Base-by-base conservation (phyloP, 768 basidiomycete genomes). In the Podaxis sp. region DNA sequence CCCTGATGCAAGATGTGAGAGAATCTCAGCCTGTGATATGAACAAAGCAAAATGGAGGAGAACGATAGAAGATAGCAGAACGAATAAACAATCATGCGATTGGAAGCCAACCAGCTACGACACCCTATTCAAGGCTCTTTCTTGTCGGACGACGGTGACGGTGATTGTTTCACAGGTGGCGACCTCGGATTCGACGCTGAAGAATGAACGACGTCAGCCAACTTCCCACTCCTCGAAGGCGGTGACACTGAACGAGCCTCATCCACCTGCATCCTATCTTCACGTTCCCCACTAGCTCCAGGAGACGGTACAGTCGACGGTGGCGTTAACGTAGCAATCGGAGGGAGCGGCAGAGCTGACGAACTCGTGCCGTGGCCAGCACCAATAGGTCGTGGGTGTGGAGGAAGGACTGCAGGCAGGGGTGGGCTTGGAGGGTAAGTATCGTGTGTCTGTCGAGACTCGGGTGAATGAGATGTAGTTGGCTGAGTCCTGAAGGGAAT, bases 401-500 rank as follows among this genome's bases (percentile, higher is more conserved):
- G 88, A 46, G 90, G 90, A 36, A 92, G 79, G 6, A 83, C 82
- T 33, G 81, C 79, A 5, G 87, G 81, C 12, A 89, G 74, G 25
- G 85, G 72, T 0, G 90, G 86, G 66, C 80, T 80, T 59, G 83
- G 76, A 40, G 81, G 78, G 61, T 81, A 85, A 3, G 74, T 71
- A 41, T 84, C 84, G 57, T 74, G 70, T 2, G 69, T 59, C 55
- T 83, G 84, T 33, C 87, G 84, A 12, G 81, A 78, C 70, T 91
- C 89, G 19, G 88, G 88, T 22, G 90, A 90, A 69, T 82, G 87
- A 12, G 88, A 84, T 4, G 83, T 74, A 22, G 43, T 55, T 8
- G 87, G 85, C 68, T 90, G 90, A 2, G 83, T 85, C 66, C 86
- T 83, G 82, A 91, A 88, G 15, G 90, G 89, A 51, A 84, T 84